Evolutionary conservation across 1,139 yeast species (phyloP), one percentile per base, ranked within the genome.

Genomic region (Groenewaldozyma sp.): DNA sequence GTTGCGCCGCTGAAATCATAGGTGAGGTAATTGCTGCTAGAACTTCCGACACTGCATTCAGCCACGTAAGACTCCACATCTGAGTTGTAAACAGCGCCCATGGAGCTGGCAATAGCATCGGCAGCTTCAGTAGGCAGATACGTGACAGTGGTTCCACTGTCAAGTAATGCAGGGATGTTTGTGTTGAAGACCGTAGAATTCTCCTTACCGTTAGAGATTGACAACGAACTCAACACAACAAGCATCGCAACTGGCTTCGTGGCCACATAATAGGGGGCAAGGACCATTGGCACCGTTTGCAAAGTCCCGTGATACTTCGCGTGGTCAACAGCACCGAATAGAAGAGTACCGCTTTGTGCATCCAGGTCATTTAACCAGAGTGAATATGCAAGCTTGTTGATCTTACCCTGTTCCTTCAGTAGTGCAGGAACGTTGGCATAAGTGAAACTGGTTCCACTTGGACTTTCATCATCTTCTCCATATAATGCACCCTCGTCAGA

Each of bases 291-390:
- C 21, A 62, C 55, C 10, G 44, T 46, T 32, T 34, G 33, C 13
- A 48, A 45, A 32, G 60, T 58, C 0, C 81, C 82, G 1, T 56
- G 42, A 51, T 65, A 73, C 55, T 74, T 76, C 24, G 71, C 71
- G 41, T 67, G 67, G 54, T 76, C 82, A 38, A 74, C 63, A 34
- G 76, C 82, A 4, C 82, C 82, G 54, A 76, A 76, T 37, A 76
- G 61, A 35, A 76, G 55, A 11, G 64, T 51, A 3, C 82, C 82
- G 1, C 56, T 44, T 28, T 53, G 50, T 5, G 72, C 54, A 19
- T 60, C 62, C 7, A 56, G 47, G 21, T 64, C 59, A 41, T 68
- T 65, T 46, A 77, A 67, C 59, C 71, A 76, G 37, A 78, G 58
- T 3, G 83, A 76, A 55, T 73, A 78, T 11, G 75, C 68, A 24